Evolutionary conservation across 2,329 filamentous ascomycete species (phyloP).

Genomic region (Penicillium janthinellum): DNA sequence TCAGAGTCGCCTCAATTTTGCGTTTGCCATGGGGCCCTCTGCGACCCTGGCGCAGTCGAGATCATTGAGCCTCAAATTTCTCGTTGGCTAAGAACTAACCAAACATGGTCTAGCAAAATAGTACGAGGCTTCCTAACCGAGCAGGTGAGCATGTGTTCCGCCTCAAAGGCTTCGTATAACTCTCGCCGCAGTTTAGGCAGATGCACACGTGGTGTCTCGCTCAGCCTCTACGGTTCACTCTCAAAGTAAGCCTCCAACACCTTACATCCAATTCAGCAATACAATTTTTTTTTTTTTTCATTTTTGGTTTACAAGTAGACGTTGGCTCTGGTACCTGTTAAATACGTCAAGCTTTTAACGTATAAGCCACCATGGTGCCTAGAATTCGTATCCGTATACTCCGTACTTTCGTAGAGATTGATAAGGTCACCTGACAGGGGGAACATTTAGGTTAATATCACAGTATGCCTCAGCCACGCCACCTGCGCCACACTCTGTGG

Average conservation of each 20-base stretch:
- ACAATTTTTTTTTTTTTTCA: no score
- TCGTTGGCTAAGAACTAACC: not conserved
- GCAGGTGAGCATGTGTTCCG: not conserved
- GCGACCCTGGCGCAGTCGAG: no score
- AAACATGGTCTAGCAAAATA: not conserved
- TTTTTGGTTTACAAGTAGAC: no score
- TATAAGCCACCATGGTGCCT: not conserved
- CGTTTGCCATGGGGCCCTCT: not conserved
- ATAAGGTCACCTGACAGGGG: not conserved
- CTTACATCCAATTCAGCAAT: not conserved
- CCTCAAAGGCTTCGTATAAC: not conserved
- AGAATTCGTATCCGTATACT: not conserved
- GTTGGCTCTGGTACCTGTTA: not conserved
- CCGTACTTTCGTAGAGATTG: not conserved
- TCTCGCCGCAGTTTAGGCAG: slow-evolving; percentile 5
- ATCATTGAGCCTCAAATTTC: not conserved
- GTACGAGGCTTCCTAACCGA: not conserved
- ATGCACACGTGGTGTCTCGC: not conserved
- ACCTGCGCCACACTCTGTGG: not conserved
- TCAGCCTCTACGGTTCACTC: not conserved
- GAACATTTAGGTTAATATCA: not conserved
- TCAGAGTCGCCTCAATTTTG: no score
- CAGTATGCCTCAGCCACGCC: no score
- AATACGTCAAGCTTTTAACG: not conserved
- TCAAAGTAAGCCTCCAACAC: not conserved